Evolutionary conservation across 225 moss, liverwort and hornwort genomes (phyloP).

Genomic region (Straminergon stramineum): DNA sequence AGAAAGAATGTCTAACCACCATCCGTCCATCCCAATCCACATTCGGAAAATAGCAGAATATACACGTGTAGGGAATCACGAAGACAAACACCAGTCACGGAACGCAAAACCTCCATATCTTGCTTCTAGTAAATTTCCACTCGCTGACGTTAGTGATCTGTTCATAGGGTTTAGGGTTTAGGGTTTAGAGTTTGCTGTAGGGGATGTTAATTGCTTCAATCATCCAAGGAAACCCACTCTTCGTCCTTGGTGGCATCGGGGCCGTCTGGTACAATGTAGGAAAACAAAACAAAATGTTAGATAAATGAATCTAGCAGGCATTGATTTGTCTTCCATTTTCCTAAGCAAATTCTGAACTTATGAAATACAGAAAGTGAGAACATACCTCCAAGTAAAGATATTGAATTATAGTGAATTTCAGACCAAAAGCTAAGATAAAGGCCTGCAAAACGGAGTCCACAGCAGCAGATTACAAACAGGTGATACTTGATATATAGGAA

Average conservation of each 20-base stretch:
- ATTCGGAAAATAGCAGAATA: not conserved
- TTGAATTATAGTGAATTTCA: conserved; percentile 88
- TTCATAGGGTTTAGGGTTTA: too few relatives aligned
- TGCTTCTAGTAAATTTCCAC: not conserved
- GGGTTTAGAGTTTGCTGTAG: not conserved
- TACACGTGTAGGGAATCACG: not conserved
- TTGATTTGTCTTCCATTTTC: not conserved
- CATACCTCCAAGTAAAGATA: conserved; percentile 61
- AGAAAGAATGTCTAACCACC: not conserved
- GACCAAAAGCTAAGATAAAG: conserved; percentile 92
- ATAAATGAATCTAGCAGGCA: not conserved
- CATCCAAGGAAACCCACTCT: conserved; percentile 3
- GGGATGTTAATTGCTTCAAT: not conserved
- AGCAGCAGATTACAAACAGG: not conserved
- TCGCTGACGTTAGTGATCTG: not conserved
- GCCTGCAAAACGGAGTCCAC: conserved; percentile 30
- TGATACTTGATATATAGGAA: not conserved
- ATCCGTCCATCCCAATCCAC: not conserved
- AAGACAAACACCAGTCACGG: not conserved
- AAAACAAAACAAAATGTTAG: not conserved
- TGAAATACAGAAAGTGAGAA: not conserved
- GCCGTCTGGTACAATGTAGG: not conserved
- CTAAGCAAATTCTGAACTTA: not conserved
- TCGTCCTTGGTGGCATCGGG: not conserved
- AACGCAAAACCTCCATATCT: not conserved